Base-by-base conservation (phyloP, 768 basidiomycete genomes). In the Hygrophorus pudorinus region DNA sequence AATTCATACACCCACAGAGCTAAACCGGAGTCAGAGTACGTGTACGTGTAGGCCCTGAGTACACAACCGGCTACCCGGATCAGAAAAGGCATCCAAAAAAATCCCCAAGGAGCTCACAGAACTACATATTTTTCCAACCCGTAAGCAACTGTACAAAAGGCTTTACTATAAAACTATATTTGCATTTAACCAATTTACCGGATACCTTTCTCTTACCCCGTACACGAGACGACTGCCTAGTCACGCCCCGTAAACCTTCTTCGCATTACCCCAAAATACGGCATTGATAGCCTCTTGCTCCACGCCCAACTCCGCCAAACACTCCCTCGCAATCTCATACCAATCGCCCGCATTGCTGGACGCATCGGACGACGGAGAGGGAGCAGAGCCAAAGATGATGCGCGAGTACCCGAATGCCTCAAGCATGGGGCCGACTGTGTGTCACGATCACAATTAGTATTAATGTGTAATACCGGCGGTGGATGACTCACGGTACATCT, bases 361-460 rank as follows among this genome's bases (percentile, higher is more conserved):
- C 20, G 67, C 65, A 18, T 65, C 66, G 2, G 68, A 66, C 3
- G 65, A 62, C n/a, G 68, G 61, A 9, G 81, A 76, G 27, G 82
- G 76, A 1, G 85, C 80, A 7, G 86, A 82, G 6, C 87, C 88
- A 60, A 83, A 90, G 14, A 91, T 71, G 52, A 91, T 87, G 42
- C 88, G 76, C 53, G 84, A 71, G 53, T 76, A 85, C 5, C 88
- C 88, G 57, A 90, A 90, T 2, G 88, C 88, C 58, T 91, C 88
- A 49, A 89, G 63, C 30, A 82, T 81, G 12, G 85, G 88, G 6
- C 79, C 82, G 51, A 90, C 87, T 91, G 47, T 36, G 29, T 38
- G 50, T 21, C 24, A 7, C 24, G 52, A 28, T 12, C 30, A n/a
- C 24, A 11, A 35, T n/a, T 47, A 44, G 17, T 24, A 44, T 50